These are phyloP conservation scores for Serendipita sp. DNA, from an alignment of 768 basidiomycete genomes.

Conservation along the genomic window DNA sequence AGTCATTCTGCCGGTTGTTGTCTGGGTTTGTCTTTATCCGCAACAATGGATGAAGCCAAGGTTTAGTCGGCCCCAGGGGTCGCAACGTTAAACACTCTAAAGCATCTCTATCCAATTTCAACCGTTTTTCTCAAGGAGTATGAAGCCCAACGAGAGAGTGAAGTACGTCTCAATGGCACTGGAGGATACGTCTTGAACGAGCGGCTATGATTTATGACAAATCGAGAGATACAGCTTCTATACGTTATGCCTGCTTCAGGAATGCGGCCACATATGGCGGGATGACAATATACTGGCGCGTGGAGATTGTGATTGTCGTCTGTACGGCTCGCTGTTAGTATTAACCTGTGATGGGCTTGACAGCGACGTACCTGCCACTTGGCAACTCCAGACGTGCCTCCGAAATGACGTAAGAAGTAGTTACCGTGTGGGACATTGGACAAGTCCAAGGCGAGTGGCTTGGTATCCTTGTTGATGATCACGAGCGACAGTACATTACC, in stretches of 20 bases:
- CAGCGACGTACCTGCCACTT: constrained; percentile 33
- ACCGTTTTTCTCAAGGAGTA: too few species aligned
- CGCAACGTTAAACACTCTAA: too few species aligned
- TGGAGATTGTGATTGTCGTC: constrained; percentile 21
- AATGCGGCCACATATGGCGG: constrained; percentile 25
- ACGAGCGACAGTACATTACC: constrained; percentile 28
- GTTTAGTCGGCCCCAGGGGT: too few species aligned
- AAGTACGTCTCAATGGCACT: too few species aligned
- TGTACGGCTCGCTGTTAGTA: constrained; percentile 8
- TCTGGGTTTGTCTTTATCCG: too few species aligned
- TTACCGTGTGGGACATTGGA: constrained; percentile 30
- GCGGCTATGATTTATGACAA: not conserved
- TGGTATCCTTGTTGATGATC: constrained; percentile 36
- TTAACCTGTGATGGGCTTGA: not conserved
- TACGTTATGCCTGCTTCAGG: constrained; percentile 17
- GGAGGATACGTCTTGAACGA: not conserved
- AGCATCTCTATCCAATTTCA: too few species aligned
- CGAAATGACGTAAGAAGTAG: constrained; percentile 42
- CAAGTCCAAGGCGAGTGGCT: constrained; percentile 26
- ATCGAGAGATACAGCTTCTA: not conserved
- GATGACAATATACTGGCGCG: constrained; percentile 22
- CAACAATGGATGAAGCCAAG: too few species aligned
- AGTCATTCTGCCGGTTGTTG: too few species aligned
- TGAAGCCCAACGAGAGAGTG: too few species aligned
- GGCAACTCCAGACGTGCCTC: constrained; percentile 34